Conservation (phyloP, 768 basidiomycete species). For the Paxillus involutus region DNA sequence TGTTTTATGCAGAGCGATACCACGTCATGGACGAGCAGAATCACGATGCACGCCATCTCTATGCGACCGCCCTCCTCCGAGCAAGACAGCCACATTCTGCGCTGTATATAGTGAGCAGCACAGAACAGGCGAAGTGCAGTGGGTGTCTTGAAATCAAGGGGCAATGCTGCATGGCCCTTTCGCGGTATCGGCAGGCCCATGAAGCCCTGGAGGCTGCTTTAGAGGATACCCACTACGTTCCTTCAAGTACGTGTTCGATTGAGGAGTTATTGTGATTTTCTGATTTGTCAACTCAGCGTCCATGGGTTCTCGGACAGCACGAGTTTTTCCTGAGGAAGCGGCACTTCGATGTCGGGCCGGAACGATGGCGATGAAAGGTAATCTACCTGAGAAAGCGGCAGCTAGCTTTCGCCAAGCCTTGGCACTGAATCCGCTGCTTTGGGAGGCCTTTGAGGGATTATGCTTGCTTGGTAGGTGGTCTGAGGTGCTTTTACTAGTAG, state of each 20-base stretch:
- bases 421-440: slow-evolving; percentile 72
- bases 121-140: slow-evolving; percentile 59
- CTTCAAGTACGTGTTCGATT: slow-evolving; percentile 50
- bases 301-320: slow-evolving; percentile 50
- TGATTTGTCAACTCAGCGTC: slow-evolving; percentile 44
- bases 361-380: slow-evolving; percentile 73
- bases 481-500: slow-evolving; percentile 2
- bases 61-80: slow-evolving; percentile 73
- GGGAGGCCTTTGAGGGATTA: slow-evolving; percentile 92
- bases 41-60: slow-evolving; percentile 84
- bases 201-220: slow-evolving; percentile 67
- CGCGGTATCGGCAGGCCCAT: slow-evolving; percentile 74
- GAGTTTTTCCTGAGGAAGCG: slow-evolving; percentile 69
- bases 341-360: slow-evolving; percentile 78
- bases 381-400: slow-evolving; percentile 72
- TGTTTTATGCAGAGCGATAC: slow-evolving; percentile 89
- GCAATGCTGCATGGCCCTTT: slow-evolving; percentile 69
- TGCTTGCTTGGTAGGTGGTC: slow-evolving; percentile 66
- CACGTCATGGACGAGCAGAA: slow-evolving; percentile 65
- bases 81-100: slow-evolving; percentile 76
- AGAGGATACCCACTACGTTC: slow-evolving; percentile 48
- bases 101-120: slow-evolving; percentile 62
- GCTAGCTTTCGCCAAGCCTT: slow-evolving; percentile 72
- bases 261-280: slow-evolving; percentile 5
- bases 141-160: slow-evolving; percentile 82